Conservation (phyloP, 2,329 filamentous ascomycete species). For the Epichloe brachyelytri region DNA sequence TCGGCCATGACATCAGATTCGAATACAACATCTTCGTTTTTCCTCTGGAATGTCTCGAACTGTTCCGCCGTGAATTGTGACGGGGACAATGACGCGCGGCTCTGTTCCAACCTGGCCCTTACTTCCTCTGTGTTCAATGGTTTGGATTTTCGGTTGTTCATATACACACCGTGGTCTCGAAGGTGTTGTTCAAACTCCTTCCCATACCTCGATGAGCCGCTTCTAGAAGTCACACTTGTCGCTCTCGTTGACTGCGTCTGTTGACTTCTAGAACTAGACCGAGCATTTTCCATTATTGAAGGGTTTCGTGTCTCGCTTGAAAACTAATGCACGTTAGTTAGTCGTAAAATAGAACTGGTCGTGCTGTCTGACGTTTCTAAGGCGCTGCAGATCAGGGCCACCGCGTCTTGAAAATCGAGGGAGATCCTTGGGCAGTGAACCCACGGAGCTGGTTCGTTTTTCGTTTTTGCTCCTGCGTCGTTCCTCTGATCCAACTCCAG, state of each 20-base stretch:
- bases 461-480: not conserved
- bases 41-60: not conserved
- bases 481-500: conserved; percentile 16
- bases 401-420: not conserved
- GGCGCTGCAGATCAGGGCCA: not conserved
- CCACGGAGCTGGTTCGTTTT: not conserved
- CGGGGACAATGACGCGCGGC: not conserved
- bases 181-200: conserved; percentile 3
- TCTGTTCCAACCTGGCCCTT: not conserved
- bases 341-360: conserved; percentile 14
- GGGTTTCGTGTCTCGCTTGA: not conserved
- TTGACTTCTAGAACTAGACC: not conserved
- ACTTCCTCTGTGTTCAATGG: conserved; percentile 10
- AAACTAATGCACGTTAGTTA: not conserved
- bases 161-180: not conserved
- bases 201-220: not conserved
- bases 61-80: not conserved
- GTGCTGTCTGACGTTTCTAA: conserved; percentile 11
- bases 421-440: not conserved
- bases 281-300: not conserved
- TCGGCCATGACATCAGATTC: not conserved
- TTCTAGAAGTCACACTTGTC: not conserved
- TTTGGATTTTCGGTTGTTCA: conserved; percentile 9
- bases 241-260: not conserved
- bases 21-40: not conserved